Percentiles rank a stretch among this genome's conserved stretches.
Conservation (phyloP, 2,329 filamentous ascomycete species). For the Teratosphaeria gauchensis region DNA sequence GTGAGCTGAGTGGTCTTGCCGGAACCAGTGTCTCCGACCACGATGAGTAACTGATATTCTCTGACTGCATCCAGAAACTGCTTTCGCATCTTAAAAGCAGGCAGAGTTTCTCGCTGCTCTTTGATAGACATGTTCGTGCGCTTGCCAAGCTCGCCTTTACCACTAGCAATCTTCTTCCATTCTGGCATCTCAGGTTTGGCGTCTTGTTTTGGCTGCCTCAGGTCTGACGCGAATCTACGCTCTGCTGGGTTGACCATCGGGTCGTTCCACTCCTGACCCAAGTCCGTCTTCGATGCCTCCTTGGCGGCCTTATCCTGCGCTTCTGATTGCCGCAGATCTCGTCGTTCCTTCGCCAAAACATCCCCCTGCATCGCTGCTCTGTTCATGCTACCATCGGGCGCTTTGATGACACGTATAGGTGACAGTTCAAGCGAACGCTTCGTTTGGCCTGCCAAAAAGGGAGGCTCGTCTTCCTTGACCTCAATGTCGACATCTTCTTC, state of each 20-base stretch:
- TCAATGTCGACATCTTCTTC: constrained; percentile 98
- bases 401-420: constrained; percentile 92
- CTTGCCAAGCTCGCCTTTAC: constrained; percentile 74
- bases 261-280: constrained; percentile 90
- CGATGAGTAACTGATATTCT: constrained; percentile 85
- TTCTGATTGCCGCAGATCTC: constrained; percentile 82
- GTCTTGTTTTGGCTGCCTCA: constrained; percentile 53
- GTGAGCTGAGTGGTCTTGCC: constrained; percentile 96
- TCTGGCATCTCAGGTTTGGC: constrained; percentile 61
- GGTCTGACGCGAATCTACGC: constrained; percentile 78
- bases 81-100: constrained; percentile 78
- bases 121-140: constrained; percentile 88
- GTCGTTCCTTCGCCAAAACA: constrained; percentile 75
- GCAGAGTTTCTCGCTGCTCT: constrained; percentile 80
- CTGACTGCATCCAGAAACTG: constrained; percentile 79
- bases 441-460: constrained; percentile 90
- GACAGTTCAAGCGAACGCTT: constrained; percentile 92
- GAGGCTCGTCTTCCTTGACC: constrained; percentile 89
- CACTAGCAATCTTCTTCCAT: constrained; percentile 73
- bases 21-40: constrained; percentile 93
- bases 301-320: constrained; percentile 68
- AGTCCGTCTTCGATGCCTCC: constrained; percentile 65
- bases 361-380: constrained; percentile 91
- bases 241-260: constrained; percentile 84
- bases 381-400: constrained; percentile 96